Percentiles rank a stretch among this genome's conserved stretches.
Conservation (phyloP, 179 eudicot species). For the Carnegiea gigantea region DNA sequence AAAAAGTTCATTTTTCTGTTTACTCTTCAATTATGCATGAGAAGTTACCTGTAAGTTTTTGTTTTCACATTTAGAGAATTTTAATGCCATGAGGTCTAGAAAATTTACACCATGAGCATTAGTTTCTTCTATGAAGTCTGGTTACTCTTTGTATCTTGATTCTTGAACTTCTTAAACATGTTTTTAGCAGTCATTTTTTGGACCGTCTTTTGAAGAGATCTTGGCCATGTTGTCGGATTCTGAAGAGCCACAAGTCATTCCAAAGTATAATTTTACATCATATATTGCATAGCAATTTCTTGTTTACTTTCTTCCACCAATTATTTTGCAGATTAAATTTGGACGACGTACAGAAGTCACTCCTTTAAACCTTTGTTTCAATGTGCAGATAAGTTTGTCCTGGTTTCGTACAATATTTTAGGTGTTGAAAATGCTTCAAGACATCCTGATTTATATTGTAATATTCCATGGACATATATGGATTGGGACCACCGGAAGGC, state of each 20-base stretch:
- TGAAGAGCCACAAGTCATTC: background rate
- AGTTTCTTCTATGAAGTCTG: background rate
- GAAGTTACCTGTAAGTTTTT: too few relatives aligned
- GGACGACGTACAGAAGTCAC: background rate
- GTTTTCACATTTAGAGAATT: too few relatives aligned
- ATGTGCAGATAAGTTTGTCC: constrained; percentile 63
- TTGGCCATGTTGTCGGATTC: too few relatives aligned
- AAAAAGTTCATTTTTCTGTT: background rate
- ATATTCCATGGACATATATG: constrained; percentile 43
- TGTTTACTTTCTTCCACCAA: constrained; percentile 1
- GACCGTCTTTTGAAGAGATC: too few relatives aligned
- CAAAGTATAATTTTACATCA: background rate
- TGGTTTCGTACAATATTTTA: constrained; percentile 80
- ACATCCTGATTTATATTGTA: constrained; percentile 61
- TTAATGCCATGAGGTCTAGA: too few relatives aligned
- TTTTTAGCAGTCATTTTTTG: too few relatives aligned
- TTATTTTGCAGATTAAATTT: constrained; percentile 14
- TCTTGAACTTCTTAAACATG: too few relatives aligned
- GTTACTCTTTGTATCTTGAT: too few relatives aligned
- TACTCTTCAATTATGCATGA: background rate
- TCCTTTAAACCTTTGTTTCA: constrained; percentile 7
- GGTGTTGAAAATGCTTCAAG: constrained; percentile 82
- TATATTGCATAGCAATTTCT: background rate
- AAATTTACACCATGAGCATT: too few relatives aligned
- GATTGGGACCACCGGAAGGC: constrained; percentile 66